Evolutionary conservation across 2,329 filamentous ascomycete genomes (phyloP), one percentile per base, ranked within the genome.

Genomic region (Paecilomyces sp.): DNA sequence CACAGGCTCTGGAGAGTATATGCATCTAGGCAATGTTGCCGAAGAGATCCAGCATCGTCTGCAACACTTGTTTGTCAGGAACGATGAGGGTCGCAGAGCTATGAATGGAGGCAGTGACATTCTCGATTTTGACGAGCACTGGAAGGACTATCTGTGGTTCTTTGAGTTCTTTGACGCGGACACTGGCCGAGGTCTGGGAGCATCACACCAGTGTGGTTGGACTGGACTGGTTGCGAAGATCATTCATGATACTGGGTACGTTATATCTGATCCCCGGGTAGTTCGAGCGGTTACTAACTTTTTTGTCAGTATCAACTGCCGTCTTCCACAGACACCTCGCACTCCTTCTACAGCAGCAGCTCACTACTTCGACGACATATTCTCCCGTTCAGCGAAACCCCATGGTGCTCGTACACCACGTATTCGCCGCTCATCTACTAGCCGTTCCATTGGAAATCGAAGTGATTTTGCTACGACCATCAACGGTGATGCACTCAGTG

Each of bases 101-200:
- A 89, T 96, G 80, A 95, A 97, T 69, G 88, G 85, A 59, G 88
- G 90, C 18, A 91, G 89, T 66, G 88, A 97, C 67, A 83, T 88
- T 65, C 86, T 97, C 33, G 92, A 97, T 77, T 96, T 90, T 70
- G 92, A 97, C 70, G 88, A 90, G 25, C 82, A 96, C 75, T 97
- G 93, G 93, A 93, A 89, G 74, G 92, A 95, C 69, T 86, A 92
- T 69, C 81, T 97, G 68, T 97, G 91, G 90, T 97, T 96, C 82
- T 89, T 96, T 72, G 93, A 97, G 74, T 97, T 95, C 81, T 97
- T 97, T 72, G 93, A 97, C 71, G 93, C 92, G 47, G 92, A 97
- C 72, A 88, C 82, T 56, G 93, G 93, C 13, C 88, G 92, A 65
- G 93, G 94, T 15, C 83, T 97, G 1, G 93, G 93, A 60, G 91